Evolutionary conservation across 306 rosid genomes (phyloP).

Genomic region (Geum urbanum): DNA sequence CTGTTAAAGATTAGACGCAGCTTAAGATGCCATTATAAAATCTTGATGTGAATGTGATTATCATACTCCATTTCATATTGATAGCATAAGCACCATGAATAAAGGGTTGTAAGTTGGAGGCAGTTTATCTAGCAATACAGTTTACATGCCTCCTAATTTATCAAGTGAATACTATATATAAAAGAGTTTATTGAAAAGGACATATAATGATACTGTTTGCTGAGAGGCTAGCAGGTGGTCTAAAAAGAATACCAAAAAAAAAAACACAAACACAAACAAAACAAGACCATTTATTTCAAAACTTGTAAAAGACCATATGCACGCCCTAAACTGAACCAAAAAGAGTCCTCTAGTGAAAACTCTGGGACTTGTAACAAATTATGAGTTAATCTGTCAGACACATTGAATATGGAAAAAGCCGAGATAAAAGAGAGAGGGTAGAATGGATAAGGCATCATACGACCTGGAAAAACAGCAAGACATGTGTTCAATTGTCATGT

Average conservation of each 20-base stretch:
- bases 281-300: background rate
- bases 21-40: background rate
- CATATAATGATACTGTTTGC: background rate
- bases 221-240: background rate
- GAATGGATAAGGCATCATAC: background rate
- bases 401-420: background rate
- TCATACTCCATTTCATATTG: background rate
- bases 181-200: background rate
- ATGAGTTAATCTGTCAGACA: background rate
- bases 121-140: background rate
- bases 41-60: conserved; percentile 1
- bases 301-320: background rate
- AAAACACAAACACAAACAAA: too few species aligned
- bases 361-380: background rate
- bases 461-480: background rate
- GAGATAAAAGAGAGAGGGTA: background rate
- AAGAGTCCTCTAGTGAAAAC: background rate
- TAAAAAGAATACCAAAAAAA: background rate
- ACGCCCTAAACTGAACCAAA: background rate
- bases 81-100: background rate
- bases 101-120: background rate
- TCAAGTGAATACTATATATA: background rate
- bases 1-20: background rate
- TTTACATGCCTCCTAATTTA: background rate
- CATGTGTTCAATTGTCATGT: background rate